Evolutionary conservation across 805 yeast genomes (phyloP), one percentile per base, ranked within the genome.

Genomic region (Suhomyces vadensis): DNA sequence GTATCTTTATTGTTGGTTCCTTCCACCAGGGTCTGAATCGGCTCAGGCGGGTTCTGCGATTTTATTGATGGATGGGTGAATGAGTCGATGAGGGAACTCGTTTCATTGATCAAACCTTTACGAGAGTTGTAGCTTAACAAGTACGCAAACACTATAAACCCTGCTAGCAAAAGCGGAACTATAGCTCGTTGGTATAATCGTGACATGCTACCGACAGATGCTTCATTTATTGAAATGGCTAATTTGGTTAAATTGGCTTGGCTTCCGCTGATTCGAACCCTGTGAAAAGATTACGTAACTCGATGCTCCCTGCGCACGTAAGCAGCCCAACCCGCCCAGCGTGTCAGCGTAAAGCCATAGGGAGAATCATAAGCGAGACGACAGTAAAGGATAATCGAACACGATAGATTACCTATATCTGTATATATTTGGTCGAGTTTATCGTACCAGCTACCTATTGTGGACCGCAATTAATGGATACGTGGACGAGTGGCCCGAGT

Each of bases 401-500:
- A 10, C 9, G 33, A 7, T 6, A 29, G 33, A n/a, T n/a, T n/a
- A n/a, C n/a, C n/a, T n/a, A n/a, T n/a, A n/a, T n/a, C n/a, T n/a
- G n/a, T n/a, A n/a, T n/a, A n/a, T n/a, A n/a, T n/a, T n/a, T 29
- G 33, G 20, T n/a, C 33, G 19, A 13, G 19, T 16, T 27, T 14
- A 29, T 29, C 33, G 20, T 7, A 29, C 33, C 20, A 14, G 20
- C 16, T 29, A 29, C 16, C 14, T 14, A 29, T 29, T 16, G 14
- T 11, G n/a, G n/a, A n/a, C n/a, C n/a, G n/a, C n/a, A n/a, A n/a
- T n/a, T n/a, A n/a, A 61, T 60, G 66, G 61, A 61, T 37, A 56
- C 51, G 4, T 61, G 66, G 66, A 42, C 40, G 6, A 49, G 44
- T 23, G 24, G 44, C 26, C 37, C 46, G 5, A 41, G 38, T 8